Evolutionary conservation across 2,329 filamentous ascomycete species (phyloP).

Genomic region (Lecanoromycetidae sp.): DNA sequence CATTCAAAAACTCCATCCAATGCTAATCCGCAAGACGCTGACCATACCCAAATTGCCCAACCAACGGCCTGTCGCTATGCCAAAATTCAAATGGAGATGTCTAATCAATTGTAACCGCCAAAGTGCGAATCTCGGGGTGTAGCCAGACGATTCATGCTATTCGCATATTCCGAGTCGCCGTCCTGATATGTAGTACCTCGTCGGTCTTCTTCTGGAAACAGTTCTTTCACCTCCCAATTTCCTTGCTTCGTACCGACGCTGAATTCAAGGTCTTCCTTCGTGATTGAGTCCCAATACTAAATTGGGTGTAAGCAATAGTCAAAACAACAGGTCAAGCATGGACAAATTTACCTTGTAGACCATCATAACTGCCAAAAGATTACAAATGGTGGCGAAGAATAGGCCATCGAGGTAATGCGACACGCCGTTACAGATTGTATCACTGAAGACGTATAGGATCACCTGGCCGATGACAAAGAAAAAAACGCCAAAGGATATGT

Average conservation of each 20-base stretch:
- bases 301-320: not conserved
- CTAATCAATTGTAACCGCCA: constrained; percentile 8
- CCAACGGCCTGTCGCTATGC: constrained; percentile 1
- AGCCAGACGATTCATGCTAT: constrained; percentile 33
- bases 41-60: not conserved
- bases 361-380: constrained; percentile 96
- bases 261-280: constrained; percentile 94
- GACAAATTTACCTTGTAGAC: constrained; percentile 69
- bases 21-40: not conserved
- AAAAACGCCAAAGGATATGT: constrained; percentile 79
- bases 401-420: constrained; percentile 90
- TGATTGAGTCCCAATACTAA: constrained; percentile 98
- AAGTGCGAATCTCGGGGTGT: constrained; percentile 15
- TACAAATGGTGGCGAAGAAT: constrained; percentile 89
- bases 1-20: not conserved
- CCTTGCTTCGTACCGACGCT: constrained; percentile 90
- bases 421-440: constrained; percentile 67
- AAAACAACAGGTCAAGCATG: not conserved
- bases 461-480: constrained; percentile 91
- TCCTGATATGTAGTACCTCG: constrained; percentile 61
- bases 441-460: constrained; percentile 79
- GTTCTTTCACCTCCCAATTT: constrained; percentile 97
- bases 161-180: constrained; percentile 30
- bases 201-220: constrained; percentile 68
- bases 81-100: not conserved